Conservation (phyloP, 2,329 filamentous ascomycete genomes). For the Alternaria hordeiaustralica region DNA sequence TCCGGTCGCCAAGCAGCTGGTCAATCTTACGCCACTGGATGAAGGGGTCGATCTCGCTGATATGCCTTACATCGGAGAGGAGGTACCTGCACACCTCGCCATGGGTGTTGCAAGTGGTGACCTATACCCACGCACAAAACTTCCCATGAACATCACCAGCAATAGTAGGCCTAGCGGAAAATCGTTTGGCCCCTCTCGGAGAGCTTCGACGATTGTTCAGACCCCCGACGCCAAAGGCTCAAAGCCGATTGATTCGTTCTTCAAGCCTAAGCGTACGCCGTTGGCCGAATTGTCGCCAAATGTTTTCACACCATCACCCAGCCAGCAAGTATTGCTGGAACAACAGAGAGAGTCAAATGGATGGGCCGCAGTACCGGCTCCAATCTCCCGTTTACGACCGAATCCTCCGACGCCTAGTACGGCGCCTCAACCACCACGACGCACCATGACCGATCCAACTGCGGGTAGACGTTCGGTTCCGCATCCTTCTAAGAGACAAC, state of each 20-base stretch:
- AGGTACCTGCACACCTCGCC: conserved; percentile 73
- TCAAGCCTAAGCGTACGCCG: conserved; percentile 68
- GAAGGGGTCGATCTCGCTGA: conserved; percentile 68
- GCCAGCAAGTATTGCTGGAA: conserved; percentile 65
- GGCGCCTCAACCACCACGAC: conserved; percentile 52
- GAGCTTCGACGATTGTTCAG: conserved; percentile 25
- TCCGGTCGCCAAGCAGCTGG: conserved; percentile 71
- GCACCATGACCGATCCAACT: conserved; percentile 46
- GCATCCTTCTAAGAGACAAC: conserved; percentile 51
- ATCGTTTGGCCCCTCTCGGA: conserved; percentile 49
- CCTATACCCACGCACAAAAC: conserved; percentile 87
- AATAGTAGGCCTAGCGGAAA: conserved; percentile 43
- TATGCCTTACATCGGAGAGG: conserved; percentile 81
- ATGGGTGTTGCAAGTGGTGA: conserved; percentile 79
- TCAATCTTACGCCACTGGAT: conserved; percentile 74
- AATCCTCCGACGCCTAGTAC: conserved; percentile 40
- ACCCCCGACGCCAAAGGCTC: conserved; percentile 64
- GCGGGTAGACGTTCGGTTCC: conserved; percentile 53
- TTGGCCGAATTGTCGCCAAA: conserved; percentile 73
- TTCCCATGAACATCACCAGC: conserved; percentile 55
- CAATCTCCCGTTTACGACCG: conserved; percentile 46
- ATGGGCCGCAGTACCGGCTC: conserved; percentile 62
- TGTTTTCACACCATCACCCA: conserved; percentile 69
- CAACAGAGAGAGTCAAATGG: conserved; percentile 58
- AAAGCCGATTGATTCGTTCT: conserved; percentile 69